These are phyloP conservation scores for Drechslera avenae DNA, from an alignment of 2,329 filamentous ascomycete genomes.

Conservation along the genomic window DNA sequence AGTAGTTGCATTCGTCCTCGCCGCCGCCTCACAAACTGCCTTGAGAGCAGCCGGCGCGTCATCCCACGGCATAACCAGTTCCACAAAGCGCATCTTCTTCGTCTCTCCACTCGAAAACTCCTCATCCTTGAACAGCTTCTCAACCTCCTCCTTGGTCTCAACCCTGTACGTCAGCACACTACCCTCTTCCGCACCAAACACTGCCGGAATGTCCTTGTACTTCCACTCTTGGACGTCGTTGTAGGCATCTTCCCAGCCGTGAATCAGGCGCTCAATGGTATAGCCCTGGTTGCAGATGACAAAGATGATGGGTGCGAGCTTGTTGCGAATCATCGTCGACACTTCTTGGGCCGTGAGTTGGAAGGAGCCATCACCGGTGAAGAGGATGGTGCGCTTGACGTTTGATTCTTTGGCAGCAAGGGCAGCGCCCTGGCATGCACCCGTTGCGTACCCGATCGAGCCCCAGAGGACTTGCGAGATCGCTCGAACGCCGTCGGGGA, in stretches of 20 bases:
- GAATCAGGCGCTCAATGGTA: slow-evolving; percentile 87
- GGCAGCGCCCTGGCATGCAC: slow-evolving; percentile 69
- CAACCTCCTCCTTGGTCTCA: slow-evolving; percentile 71
- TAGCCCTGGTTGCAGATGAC: slow-evolving; percentile 87
- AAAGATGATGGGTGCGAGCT: slow-evolving; percentile 79
- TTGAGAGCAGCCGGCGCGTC: slow-evolving; percentile 75
- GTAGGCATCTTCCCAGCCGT: slow-evolving; percentile 78
- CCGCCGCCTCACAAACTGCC: slow-evolving; percentile 72
- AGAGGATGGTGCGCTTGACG: slow-evolving; percentile 72
- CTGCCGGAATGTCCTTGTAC: slow-evolving; percentile 68
- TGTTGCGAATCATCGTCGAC: slow-evolving; percentile 79
- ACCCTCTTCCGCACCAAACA: slow-evolving; percentile 67
- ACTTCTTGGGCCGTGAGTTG: slow-evolving; percentile 85
- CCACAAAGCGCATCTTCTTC: slow-evolving; percentile 70
- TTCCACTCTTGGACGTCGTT: slow-evolving; percentile 82
- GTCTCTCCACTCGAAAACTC: slow-evolving; percentile 59
- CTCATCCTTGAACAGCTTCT: slow-evolving; percentile 66
- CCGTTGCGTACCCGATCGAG: slow-evolving; percentile 69
- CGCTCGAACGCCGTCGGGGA: slow-evolving; percentile 76
- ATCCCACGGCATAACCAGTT: slow-evolving; percentile 78
- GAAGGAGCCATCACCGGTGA: slow-evolving; percentile 87
- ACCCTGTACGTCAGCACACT: slow-evolving; percentile 68
- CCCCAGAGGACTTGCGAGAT: slow-evolving; percentile 80
- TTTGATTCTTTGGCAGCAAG: slow-evolving; percentile 72
- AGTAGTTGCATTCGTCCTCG: slow-evolving; percentile 62